Evolutionary conservation across 805 yeast species (phyloP), one percentile per base, ranked within the genome.

Genomic region (Lipomyces mesembrius): DNA sequence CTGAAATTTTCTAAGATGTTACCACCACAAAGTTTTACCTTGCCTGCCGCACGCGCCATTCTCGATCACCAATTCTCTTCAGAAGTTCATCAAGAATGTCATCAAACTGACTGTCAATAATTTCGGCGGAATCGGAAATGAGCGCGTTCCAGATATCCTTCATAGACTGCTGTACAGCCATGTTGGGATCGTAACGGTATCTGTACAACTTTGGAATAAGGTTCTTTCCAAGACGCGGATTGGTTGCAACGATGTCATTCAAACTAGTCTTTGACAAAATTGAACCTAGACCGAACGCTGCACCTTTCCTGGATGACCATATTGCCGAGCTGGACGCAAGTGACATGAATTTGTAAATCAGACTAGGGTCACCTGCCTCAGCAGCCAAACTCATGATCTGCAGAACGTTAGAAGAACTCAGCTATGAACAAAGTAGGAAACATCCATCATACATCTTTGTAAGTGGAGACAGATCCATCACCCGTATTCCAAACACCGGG

Each of bases 31-130:
- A 17, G 25, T 7, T 14, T 52, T 52, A 52, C 55, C 55, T 52
- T 0, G 97, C 97, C 75, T 94, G 95, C 71, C 99, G 83, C 0
- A 89, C 91, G 72, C 98, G 84, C 98, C 98, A 95, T 77, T 95
- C 98, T 62, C 88, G 84, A 66, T 86, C 86, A 1, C 92, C 88
- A 88, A 92, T 88, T 32, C 91, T 84, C 1, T 74, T 75, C 56
- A 91, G 75, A 2, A 92, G 78, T 72, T 91, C 97, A 2, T 81
- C 75, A 64, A 90, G 75, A 58, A 95, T 92, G 2, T 77, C 77
- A 11, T 82, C 83, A 72, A 87, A 86, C 74, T 88, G 84, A 2
- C 77, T 79, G 2, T 78, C 80, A 12, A 93, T 79, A 0, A 88
- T 82, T 57, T 79, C 79, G 0, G 88, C 79, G 0, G 90, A 79